Conservation (phyloP, 176 grass and related monocot species). For the Oropetium thomaeum region DNA sequence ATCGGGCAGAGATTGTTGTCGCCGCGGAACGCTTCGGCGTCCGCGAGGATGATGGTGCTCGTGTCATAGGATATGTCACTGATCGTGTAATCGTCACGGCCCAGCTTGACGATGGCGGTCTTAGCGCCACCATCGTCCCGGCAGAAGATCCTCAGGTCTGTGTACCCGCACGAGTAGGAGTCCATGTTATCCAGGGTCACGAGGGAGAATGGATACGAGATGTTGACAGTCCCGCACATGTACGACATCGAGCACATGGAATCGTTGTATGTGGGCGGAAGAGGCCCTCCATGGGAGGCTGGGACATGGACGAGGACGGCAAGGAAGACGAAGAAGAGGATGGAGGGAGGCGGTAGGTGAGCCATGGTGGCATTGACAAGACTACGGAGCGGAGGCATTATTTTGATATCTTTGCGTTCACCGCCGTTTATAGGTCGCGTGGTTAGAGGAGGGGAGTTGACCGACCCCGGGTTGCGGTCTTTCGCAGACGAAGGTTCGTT, state of each 20-base stretch:
- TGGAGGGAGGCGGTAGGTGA: neutral
- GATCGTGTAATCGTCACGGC: neutral
- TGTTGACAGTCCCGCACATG: neutral
- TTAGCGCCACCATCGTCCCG: accelerated
- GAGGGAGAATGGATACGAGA: slow-evolving; percentile 2
- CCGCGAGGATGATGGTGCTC: neutral
- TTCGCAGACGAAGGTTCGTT: neutral
- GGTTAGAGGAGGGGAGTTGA: neutral
- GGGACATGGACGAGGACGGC: neutral
- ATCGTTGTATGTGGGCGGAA: neutral
- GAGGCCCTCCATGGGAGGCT: neutral
- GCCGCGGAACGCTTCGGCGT: neutral
- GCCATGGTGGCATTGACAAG: neutral
- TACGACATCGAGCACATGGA: neutral
- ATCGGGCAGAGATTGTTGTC: neutral
- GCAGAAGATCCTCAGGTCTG: no score
- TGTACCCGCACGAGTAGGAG: neutral
- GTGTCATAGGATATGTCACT: neutral
- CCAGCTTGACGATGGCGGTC: neutral
- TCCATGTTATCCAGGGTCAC: accelerated
- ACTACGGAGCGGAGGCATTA: neutral
- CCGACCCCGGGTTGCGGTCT: neutral
- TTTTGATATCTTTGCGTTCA: neutral
- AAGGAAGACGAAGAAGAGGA: neutral
- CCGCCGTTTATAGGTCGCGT: neutral